phyloP scores from a whole-genome alignment of 2,329 filamentous ascomycete genomes.

The Cytospora leucostoma region DNA sequence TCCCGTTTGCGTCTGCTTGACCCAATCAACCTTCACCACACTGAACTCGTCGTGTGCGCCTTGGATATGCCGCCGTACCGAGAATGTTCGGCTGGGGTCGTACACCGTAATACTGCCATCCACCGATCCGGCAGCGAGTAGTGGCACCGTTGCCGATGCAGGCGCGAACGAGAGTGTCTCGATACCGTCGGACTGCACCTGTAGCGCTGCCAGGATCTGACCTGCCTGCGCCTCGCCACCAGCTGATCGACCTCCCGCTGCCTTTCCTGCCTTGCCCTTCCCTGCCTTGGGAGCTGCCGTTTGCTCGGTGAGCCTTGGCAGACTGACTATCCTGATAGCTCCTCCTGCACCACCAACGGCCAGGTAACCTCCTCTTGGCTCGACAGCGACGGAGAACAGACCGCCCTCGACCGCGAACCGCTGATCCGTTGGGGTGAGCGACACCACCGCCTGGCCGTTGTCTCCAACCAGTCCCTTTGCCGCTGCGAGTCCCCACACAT shows the following conservation, averaged over 20 bases:
- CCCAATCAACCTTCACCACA: slow-evolving; percentile 91
- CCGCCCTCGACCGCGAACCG: slow-evolving; percentile 91
- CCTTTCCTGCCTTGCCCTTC: slow-evolving; percentile 31
- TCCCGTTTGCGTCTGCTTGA: slow-evolving; percentile 47
- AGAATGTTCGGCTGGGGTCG: slow-evolving; percentile 83
- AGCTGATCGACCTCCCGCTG: slow-evolving; percentile 31
- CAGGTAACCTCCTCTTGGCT: slow-evolving; percentile 75
- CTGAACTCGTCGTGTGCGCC: slow-evolving; percentile 86
- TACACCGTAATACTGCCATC: slow-evolving; percentile 82
- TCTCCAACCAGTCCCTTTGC: slow-evolving; percentile 52
- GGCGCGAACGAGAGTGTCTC: slow-evolving; percentile 73
- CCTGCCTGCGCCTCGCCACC: slow-evolving; percentile 44
- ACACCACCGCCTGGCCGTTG: slow-evolving; percentile 68
- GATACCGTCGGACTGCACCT: slow-evolving; percentile 74
- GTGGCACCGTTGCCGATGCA: slow-evolving; percentile 44
- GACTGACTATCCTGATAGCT: slow-evolving; percentile 78
- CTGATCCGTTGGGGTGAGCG: slow-evolving; percentile 78
- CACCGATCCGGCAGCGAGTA: slow-evolving; percentile 67
- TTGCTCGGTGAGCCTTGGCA: slow-evolving; percentile 62
- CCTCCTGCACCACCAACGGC: slow-evolving; percentile 88
- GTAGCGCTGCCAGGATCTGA: slow-evolving; percentile 76
- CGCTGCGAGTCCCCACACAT: slow-evolving; percentile 80
- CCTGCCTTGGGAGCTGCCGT: slow-evolving; percentile 26
- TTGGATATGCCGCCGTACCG: slow-evolving; percentile 77
- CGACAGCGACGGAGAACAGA: slow-evolving; percentile 82